Evolutionary conservation across 148 eudicot species (phyloP), one percentile per base, ranked within the genome.

Genomic region (Hydrangea macrophylla): DNA sequence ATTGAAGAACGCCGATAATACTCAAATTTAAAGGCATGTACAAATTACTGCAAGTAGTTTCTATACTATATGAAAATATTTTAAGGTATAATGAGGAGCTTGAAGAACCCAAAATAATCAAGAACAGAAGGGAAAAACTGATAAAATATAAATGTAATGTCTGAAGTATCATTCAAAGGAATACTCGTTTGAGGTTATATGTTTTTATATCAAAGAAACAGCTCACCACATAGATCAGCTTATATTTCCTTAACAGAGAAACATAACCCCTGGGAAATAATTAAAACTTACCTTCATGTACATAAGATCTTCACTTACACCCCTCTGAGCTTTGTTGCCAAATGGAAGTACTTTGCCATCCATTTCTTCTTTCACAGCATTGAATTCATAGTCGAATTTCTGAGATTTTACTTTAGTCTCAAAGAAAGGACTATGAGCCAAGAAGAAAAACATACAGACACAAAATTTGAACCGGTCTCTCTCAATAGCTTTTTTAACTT

Each of bases 341-440:
- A 65, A 36, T 54, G 58, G 63, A 56, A 68, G 50, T 10, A 62
- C 62, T 62, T 70, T 83, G 32, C 82, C 86, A 31, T 80, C 81
- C 35, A 51, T 68, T 87, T 94, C 99, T 69, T 88, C 92, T 85
- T 94, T 94, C 67, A 94, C 87, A 78, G 75, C 81, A 54, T 78
- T 71, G 69, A 90, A 88, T 73, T 87, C 93, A 65, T 71, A 84
- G 63, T 85, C 81, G 55, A 55, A 57, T 44, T 81, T 81, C 96
- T 92, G 35, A 37, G 20, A 71, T 50, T n/a, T 65, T 28, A 39
- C 48, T 44, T 63, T 72, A 63, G 55, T 45, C 58, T 59, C 24
- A 23, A 27, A 51, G 56, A 64, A 9, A 36, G 55, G 22, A 51
- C 30, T 2, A 31, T 65, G 24, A 80, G 51, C 32, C 40, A n/a